A percentile compares a stretch with the other conserved stretches of the same genome.
phyloP scores from a whole-genome alignment of 2,329 filamentous ascomycete species.

The Colletotrichum sp. region DNA sequence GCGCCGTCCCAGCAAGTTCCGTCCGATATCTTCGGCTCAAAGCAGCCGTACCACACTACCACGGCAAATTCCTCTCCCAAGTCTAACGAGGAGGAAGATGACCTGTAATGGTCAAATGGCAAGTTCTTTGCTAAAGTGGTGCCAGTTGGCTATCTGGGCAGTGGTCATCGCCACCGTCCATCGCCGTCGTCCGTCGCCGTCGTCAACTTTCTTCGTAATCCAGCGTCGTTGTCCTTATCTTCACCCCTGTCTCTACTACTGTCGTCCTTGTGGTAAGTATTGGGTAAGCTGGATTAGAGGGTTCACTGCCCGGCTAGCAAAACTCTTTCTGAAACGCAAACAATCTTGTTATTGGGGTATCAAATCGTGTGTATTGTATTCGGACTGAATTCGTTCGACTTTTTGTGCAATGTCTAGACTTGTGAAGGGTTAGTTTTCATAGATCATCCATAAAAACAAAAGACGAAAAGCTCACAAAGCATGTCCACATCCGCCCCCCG shows the following conservation, averaged over 20 bases:
- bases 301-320: too few species aligned
- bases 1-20: not conserved
- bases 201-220: too few species aligned
- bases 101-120: not conserved
- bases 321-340: not conserved
- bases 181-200: too few species aligned
- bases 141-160: too few species aligned
- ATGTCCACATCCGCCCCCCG: constrained; percentile 3
- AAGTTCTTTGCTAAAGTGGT: not conserved
- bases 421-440: not conserved
- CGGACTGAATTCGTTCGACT: not conserved
- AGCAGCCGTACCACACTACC: accelerated
- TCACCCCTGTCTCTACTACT: too few species aligned
- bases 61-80: accelerated
- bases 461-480: not conserved
- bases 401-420: not conserved
- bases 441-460: not conserved
- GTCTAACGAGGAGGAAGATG: not conserved
- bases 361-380: constrained; percentile 14
- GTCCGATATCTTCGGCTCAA: accelerated
- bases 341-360: constrained; percentile 1
- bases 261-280: too few species aligned
- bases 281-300: too few species aligned
- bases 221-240: accelerated
- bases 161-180: too few species aligned